Percentiles rank a stretch among this genome's conserved stretches.
These are phyloP conservation scores for Aspergillus carlsbadensis DNA, from an alignment of 495 filamentous ascomycete species.

Conservation along the genomic window DNA sequence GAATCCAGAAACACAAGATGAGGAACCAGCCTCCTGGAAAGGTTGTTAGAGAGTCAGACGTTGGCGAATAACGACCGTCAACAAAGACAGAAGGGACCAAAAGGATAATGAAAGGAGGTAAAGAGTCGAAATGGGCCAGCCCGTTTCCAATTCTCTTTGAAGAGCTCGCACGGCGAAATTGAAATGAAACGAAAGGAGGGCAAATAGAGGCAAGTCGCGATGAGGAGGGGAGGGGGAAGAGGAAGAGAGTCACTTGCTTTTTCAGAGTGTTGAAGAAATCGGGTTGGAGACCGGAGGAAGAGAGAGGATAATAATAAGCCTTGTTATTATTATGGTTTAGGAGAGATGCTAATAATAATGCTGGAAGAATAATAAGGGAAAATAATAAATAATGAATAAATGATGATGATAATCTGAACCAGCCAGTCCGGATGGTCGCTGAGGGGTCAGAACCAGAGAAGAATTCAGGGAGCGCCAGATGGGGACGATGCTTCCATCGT, in stretches of 20 bases:
- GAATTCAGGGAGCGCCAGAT: constrained; percentile 21
- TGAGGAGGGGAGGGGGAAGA: constrained; percentile 15
- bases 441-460: constrained; percentile 19
- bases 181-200: constrained; percentile 31
- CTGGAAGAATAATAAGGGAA: constrained; percentile 14
- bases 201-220: constrained; percentile 23
- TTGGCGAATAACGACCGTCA: constrained; percentile 20
- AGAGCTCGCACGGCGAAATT: constrained; percentile 41
- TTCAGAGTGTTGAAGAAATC: constrained; percentile 19
- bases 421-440: constrained; percentile 8
- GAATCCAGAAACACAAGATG: constrained; percentile 24
- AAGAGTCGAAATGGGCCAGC: constrained; percentile 46
- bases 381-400: constrained; percentile 18
- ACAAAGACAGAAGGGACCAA: constrained; percentile 26
- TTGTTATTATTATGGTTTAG: constrained; percentile 18
- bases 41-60: constrained; percentile 20
- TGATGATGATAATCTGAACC: constrained; percentile 15
- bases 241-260: constrained; percentile 16
- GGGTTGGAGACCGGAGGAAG: constrained; percentile 10
- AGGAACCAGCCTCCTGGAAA: constrained; percentile 42
- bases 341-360: constrained; percentile 19
- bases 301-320: constrained; percentile 19
- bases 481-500: not conserved
- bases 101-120: constrained; percentile 29
- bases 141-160: constrained; percentile 38